phyloP scores from a whole-genome alignment of 148 eudicot genomes.

The Agrostemma githago region DNA sequence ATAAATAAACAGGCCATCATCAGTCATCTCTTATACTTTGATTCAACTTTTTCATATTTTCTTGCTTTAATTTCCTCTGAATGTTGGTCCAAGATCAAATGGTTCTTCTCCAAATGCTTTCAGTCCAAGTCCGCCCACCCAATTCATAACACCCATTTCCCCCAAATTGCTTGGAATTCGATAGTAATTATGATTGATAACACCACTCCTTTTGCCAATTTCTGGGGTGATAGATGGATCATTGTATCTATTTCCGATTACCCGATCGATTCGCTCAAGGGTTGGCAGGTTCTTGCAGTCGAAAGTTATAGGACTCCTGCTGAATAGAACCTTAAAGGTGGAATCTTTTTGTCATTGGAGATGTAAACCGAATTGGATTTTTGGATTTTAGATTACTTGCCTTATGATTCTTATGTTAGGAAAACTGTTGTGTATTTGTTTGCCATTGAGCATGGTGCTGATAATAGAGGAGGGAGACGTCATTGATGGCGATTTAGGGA shows the following conservation, averaged over 20 bases:
- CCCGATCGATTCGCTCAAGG: slow-evolving; percentile 67
- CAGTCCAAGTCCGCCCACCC: slow-evolving; percentile 39
- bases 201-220: slow-evolving; percentile 55
- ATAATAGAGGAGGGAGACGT: slow-evolving; percentile 88
- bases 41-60: too few species aligned
- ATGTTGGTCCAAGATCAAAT: slow-evolving; percentile 77
- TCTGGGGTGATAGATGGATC: slow-evolving; percentile 77
- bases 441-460: slow-evolving; percentile 95
- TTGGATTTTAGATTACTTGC: slow-evolving; percentile 69
- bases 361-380: slow-evolving; percentile 73
- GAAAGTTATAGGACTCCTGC: slow-evolving; percentile 73
- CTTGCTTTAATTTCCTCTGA: too few species aligned
- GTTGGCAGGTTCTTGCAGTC: slow-evolving; percentile 89
- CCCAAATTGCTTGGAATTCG: slow-evolving; percentile 51
- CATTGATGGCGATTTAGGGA: slow-evolving; percentile 74
- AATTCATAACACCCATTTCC: slow-evolving; percentile 44
- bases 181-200: slow-evolving; percentile 44
- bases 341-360: slow-evolving; percentile 69
- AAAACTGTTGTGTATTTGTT: slow-evolving; percentile 88
- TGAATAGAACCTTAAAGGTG: slow-evolving; percentile 87
- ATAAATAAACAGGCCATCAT: too few species aligned
- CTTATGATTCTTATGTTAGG: slow-evolving; percentile 87
- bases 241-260: slow-evolving; percentile 72
- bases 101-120: slow-evolving; percentile 50
- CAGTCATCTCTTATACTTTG: too few species aligned